These are phyloP conservation scores for Allium cepa DNA, from an alignment of 106 monocot genomes.

Conservation along the genomic window DNA sequence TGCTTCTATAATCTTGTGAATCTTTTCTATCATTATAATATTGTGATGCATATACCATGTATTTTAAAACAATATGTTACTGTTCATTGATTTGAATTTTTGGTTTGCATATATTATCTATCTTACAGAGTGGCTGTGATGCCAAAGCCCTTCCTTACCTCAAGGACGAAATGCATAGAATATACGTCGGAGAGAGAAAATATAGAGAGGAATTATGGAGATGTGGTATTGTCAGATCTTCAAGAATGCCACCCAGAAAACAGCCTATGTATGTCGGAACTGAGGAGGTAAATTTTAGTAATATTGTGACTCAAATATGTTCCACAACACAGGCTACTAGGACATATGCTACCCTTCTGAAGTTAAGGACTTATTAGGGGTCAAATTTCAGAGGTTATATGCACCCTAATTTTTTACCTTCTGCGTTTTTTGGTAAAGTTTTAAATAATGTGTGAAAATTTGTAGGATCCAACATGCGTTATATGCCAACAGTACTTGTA, in stretches of 20 bases:
- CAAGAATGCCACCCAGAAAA: slow-evolving; percentile 41
- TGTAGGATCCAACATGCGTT: slow-evolving; percentile 80
- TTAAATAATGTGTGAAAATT: slow-evolving; percentile 5
- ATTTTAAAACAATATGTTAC: not conserved
- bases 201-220: slow-evolving; percentile 50
- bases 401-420: no score
- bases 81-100: slow-evolving; percentile 2
- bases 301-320: no score
- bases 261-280: slow-evolving; percentile 47
- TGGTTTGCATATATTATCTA: not conserved
- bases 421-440: not conserved
- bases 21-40: not conserved
- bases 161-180: slow-evolving; percentile 49
- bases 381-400: not conserved
- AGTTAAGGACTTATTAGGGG: no score
- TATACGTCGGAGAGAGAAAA: slow-evolving; percentile 48
- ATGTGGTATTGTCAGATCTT: slow-evolving; percentile 59
- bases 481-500: slow-evolving; percentile 81
- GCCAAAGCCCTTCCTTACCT: slow-evolving; percentile 40
- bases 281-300: slow-evolving; percentile 44
- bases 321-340: no score
- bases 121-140: slow-evolving; percentile 44
- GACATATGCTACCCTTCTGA: no score
- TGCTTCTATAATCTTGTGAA: slow-evolving; percentile 2
- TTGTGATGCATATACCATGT: not conserved